Base-by-base conservation (phyloP, 1,284 basidiomycete genomes). In the Bothia castanella region DNA sequence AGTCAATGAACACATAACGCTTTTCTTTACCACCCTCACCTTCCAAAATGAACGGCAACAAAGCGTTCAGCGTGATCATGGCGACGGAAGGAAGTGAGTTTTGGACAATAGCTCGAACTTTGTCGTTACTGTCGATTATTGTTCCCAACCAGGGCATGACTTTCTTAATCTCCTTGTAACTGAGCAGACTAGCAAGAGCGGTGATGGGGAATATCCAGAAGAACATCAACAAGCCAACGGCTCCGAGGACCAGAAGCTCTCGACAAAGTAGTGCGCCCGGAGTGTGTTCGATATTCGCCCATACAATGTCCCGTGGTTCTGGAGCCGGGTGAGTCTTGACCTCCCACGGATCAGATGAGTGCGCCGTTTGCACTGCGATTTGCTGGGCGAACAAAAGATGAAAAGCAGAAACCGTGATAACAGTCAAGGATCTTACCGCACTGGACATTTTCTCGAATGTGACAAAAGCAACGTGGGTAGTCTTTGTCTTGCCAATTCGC, bases 401-500 rank as follows among this genome's bases (percentile, higher is more conserved):
- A 38, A 19, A 13, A 21, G 5, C 32, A 21, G 27, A 21, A 14
- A 13, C n/a, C 21, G 43, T 4, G 19, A 46, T 3, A 16, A 19
- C 10, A 42, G 38, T 42, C 35, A 21, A 31, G 1, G 23, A 34
- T 20, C 87, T 62, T 65, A 91, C 89, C 13, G 94, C 92, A 61
- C 87, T 87, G 3, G 90, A 89, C 78, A 95, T 93, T 63, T 91
- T 89, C 68, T 96, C 90, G 60, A 99, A 97, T 0, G 96, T 98
- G n/a, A 98, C 91, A 64, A 97, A 99, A 0, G 93, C 96, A 9
- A 85, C 81, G 51, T 87, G 83, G 0, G 89, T 89, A 2, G 91
- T 77, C 56, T 79, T 84, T 66, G 92, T 95, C 60, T 82, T 86
- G 8, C 85, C 85, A 12, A 71, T 70, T 45, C 78, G 72, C 44